phyloP scores from a whole-genome alignment of 2,329 filamentous ascomycete genomes.

The Phyllosticta citriasiana region DNA sequence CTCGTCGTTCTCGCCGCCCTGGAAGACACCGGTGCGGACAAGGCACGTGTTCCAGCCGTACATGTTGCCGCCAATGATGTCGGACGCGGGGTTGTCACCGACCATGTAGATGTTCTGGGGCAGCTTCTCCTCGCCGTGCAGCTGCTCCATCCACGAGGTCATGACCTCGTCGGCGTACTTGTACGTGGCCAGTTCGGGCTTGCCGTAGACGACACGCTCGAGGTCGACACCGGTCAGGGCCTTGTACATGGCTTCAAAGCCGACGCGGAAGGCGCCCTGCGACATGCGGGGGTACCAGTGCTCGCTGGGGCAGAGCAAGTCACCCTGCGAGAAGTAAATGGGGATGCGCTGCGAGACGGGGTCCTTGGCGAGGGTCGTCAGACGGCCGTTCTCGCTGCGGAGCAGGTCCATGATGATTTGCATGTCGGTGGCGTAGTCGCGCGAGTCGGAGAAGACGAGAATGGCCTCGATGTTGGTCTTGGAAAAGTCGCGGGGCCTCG shows the following conservation, averaged over 20 bases:
- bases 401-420: constrained; percentile 68
- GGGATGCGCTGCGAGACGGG: constrained; percentile 57
- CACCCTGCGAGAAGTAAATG: constrained; percentile 63
- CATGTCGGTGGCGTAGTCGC: constrained; percentile 65
- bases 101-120: constrained; percentile 68
- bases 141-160: constrained; percentile 62
- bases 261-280: constrained; percentile 66
- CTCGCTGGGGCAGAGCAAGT: constrained; percentile 49
- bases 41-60: constrained; percentile 76
- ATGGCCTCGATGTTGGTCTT: constrained; percentile 65
- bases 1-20: constrained; percentile 65
- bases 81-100: constrained; percentile 63
- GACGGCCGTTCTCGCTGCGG: constrained; percentile 55
- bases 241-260: constrained; percentile 64
- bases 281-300: constrained; percentile 59
- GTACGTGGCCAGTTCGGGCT: constrained; percentile 66
- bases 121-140: constrained; percentile 61
- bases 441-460: constrained; percentile 63
- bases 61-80: constrained; percentile 69
- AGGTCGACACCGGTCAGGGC: constrained; percentile 59
- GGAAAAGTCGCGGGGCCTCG: constrained; percentile 60
- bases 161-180: constrained; percentile 69
- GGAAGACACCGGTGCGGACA: constrained; percentile 68
- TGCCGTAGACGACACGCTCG: constrained; percentile 67
- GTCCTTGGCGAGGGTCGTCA: constrained; percentile 56